These are phyloP conservation scores for Actinomortierella ambigua DNA, from an alignment of 371 early-diverging fungal genomes.

Conservation along the genomic window DNA sequence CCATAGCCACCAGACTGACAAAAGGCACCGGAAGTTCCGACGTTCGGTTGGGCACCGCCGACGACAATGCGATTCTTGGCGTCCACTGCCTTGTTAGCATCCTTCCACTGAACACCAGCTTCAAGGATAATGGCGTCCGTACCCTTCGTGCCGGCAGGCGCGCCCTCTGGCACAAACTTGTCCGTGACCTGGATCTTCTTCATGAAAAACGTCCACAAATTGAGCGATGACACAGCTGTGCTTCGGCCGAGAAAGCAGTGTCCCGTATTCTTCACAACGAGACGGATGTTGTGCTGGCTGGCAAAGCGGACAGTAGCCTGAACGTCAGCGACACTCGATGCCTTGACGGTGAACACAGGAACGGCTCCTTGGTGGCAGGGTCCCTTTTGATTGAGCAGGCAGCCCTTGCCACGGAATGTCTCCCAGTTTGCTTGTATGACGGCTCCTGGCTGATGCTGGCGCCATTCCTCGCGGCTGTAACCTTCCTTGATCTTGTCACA, in stretches of 20 bases:
- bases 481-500: neutral
- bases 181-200: conserved; percentile 25
- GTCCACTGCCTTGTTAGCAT: neutral
- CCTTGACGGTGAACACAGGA: conserved; percentile 2
- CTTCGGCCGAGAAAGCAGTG: conserved; percentile 46
- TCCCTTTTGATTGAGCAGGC: neutral
- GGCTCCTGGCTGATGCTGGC: neutral
- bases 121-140: neutral
- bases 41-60: neutral
- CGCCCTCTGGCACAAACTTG: conserved; percentile 15
- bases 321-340: conserved; percentile 9
- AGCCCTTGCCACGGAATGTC: neutral
- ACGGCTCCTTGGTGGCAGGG: neutral
- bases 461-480: neutral
- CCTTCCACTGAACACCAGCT: neutral
- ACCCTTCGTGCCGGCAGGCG: neutral
- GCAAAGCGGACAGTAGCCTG: conserved; percentile 39
- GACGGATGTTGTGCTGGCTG: conserved; percentile 24
- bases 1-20: conserved; percentile 6
- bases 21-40: neutral
- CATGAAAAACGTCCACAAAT: conserved; percentile 45
- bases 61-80: neutral
- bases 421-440: neutral
- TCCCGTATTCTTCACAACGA: conserved; percentile 50
- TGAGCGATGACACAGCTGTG: conserved; percentile 40